Conservation (phyloP, 768 basidiomycete species). For the Xanthoconium stramineum region DNA sequence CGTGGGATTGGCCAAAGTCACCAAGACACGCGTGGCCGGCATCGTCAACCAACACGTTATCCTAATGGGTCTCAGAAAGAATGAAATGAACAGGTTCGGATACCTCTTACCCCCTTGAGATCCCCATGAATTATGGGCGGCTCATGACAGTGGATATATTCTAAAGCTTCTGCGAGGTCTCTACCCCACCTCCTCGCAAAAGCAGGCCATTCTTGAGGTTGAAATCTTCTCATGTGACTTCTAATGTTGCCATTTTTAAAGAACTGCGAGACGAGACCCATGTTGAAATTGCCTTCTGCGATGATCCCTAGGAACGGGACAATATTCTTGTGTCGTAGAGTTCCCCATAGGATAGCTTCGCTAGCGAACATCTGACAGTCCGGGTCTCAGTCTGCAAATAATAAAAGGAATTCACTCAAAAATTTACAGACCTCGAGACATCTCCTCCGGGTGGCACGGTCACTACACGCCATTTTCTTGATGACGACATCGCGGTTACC, state of each 20-base stretch:
- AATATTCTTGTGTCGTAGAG: constrained; percentile 26
- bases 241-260: constrained; percentile 22
- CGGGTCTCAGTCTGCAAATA: neutral
- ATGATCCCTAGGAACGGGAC: constrained; percentile 25
- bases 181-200: constrained; percentile 8
- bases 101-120: constrained; percentile 33
- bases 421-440: constrained; percentile 12
- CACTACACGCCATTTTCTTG: constrained; percentile 20
- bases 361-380: constrained; percentile 19
- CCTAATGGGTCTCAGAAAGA: constrained; percentile 12
- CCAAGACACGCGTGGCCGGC: constrained; percentile 14
- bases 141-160: constrained; percentile 23
- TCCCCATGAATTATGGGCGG: constrained; percentile 40
- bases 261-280: constrained; percentile 26
- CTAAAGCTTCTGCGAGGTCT: constrained; percentile 21
- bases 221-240: neutral
- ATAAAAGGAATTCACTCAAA: neutral
- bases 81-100: neutral
- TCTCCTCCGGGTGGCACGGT: neutral
- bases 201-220: neutral
- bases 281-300: neutral
- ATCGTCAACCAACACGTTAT: constrained; percentile 23
- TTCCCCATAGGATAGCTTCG: constrained; percentile 29
- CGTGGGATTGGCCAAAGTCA: constrained; percentile 28
- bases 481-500: constrained; percentile 19